Evolutionary conservation across 495 filamentous ascomycete species (phyloP).

Genomic region (Aspergillus panamensis): DNA sequence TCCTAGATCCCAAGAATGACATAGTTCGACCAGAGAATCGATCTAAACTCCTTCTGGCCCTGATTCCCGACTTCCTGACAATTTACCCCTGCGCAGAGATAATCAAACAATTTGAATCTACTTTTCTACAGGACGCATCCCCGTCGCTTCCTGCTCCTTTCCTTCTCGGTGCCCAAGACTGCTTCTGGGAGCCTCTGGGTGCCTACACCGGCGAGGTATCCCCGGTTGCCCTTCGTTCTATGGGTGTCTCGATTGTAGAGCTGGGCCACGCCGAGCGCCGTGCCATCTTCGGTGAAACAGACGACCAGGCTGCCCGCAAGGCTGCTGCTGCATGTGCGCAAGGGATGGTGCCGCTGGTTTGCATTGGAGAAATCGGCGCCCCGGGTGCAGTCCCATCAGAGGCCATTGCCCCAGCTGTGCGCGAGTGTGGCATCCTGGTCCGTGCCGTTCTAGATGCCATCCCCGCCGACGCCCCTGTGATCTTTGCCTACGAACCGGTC

Average conservation of each 20-base stretch:
- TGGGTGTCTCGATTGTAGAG: slow-evolving; percentile 69
- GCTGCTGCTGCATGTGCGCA: slow-evolving; percentile 61
- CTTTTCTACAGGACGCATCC: slow-evolving; percentile 26
- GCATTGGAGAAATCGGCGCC: slow-evolving; percentile 64
- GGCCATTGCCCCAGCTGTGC: slow-evolving; percentile 54
- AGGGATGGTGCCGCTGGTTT: slow-evolving; percentile 73
- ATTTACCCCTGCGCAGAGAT: slow-evolving; percentile 55
- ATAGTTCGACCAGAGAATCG: slow-evolving; percentile 44
- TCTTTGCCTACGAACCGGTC: slow-evolving; percentile 84
- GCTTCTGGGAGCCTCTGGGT: slow-evolving; percentile 56
- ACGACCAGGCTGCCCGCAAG: slow-evolving; percentile 60
- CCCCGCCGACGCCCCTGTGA: slow-evolving; percentile 58
- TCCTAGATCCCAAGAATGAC: slow-evolving; percentile 47
- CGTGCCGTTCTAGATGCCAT: slow-evolving; percentile 56
- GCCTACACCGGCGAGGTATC: slow-evolving; percentile 78
- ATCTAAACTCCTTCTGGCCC: slow-evolving; percentile 80
- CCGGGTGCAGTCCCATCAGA: slow-evolving; percentile 48
- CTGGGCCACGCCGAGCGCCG: slow-evolving; percentile 77
- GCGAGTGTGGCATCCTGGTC: slow-evolving; percentile 64
- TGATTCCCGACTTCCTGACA: slow-evolving; percentile 74
- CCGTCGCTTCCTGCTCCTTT: slow-evolving; percentile 40
- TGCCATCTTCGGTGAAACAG: slow-evolving; percentile 66
- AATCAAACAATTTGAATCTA: slow-evolving; percentile 37
- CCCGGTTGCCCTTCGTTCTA: slow-evolving; percentile 56
- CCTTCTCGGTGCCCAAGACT: slow-evolving; percentile 72